Conservation (phyloP, 371 early-diverging fungal genomes). For the Parasitella parasitica region DNA sequence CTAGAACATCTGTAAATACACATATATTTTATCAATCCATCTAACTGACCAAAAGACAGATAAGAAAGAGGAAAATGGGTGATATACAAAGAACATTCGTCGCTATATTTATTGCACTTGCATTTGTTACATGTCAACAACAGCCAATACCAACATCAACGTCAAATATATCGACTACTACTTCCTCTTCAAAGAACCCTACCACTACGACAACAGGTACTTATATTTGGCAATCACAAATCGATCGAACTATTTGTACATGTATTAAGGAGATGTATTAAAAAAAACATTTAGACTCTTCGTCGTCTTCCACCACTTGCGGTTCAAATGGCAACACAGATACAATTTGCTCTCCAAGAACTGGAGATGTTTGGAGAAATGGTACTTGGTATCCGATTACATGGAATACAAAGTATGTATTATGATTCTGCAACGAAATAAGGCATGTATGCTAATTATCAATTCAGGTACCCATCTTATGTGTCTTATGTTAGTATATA, state of each 20-base stretch:
- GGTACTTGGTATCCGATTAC: constrained; percentile 30
- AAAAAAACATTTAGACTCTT: background rate
- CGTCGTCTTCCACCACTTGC: constrained; percentile 1
- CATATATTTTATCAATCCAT: background rate
- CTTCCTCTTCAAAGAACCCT: background rate
- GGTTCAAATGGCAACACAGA: constrained; percentile 23
- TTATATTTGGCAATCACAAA: background rate
- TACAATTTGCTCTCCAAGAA: constrained; percentile 26
- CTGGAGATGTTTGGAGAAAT: constrained; percentile 24
- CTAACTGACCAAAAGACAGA: background rate
- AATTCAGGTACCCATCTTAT: constrained; percentile 19
- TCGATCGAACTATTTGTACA: background rate
- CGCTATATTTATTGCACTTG: background rate
- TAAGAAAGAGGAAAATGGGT: background rate
- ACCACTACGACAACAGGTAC: background rate
- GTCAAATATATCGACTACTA: background rate
- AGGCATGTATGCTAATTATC: background rate
- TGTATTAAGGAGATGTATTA: background rate
- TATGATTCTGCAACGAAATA: background rate
- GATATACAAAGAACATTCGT: background rate
- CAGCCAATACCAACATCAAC: background rate
- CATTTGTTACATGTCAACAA: background rate
- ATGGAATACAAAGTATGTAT: constrained; percentile 29
- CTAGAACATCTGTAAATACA: background rate
- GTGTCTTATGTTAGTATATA: constrained; percentile 12